Conservation (phyloP, 208 protist species). For the Leptomonas seymouri region DNA sequence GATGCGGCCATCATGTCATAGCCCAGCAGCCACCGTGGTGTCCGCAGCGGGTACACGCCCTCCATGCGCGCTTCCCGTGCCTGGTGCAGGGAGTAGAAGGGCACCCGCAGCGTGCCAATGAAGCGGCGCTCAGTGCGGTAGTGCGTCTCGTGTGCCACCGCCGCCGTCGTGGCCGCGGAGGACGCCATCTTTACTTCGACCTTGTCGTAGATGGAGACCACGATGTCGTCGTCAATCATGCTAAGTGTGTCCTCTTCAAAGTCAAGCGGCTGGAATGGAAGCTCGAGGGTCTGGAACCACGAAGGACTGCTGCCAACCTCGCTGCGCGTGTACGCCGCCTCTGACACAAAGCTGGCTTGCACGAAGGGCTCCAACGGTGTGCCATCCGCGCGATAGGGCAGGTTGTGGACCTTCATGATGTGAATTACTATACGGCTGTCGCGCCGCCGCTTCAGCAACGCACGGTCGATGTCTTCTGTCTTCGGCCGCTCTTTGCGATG, state of each 20-base stretch:
- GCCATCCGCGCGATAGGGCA: constrained; percentile 68
- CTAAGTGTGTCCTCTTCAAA: constrained; percentile 86
- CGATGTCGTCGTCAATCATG: constrained; percentile 85
- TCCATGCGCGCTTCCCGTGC: constrained; percentile 70
- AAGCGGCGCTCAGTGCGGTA: constrained; percentile 85
- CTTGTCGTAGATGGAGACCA: constrained; percentile 84
- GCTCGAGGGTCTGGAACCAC: constrained; percentile 84
- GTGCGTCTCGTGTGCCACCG: constrained; percentile 77
- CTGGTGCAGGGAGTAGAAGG: constrained; percentile 79
- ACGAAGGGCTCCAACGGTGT: constrained; percentile 81
- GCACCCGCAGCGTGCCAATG: constrained; percentile 72
- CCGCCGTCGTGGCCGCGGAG: constrained; percentile 40
- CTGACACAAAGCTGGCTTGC: constrained; percentile 75
- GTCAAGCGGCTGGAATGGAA: constrained; percentile 81
- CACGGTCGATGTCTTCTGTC: constrained; percentile 69
- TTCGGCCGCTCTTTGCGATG: constrained; percentile 67
- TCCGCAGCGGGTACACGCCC: constrained; percentile 69
- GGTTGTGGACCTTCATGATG: constrained; percentile 82
- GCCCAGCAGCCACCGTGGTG: constrained; percentile 75
- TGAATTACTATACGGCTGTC: constrained; percentile 78
- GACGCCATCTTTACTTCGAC: constrained; percentile 69
- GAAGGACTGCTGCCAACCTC: constrained; percentile 69
- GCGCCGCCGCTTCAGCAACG: constrained; percentile 46
- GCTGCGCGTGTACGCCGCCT: constrained; percentile 70
- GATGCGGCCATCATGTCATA: constrained; percentile 36